These are phyloP conservation scores for Schizophyllum amplum DNA, from an alignment of 1,284 basidiomycete genomes.

Conservation along the genomic window DNA sequence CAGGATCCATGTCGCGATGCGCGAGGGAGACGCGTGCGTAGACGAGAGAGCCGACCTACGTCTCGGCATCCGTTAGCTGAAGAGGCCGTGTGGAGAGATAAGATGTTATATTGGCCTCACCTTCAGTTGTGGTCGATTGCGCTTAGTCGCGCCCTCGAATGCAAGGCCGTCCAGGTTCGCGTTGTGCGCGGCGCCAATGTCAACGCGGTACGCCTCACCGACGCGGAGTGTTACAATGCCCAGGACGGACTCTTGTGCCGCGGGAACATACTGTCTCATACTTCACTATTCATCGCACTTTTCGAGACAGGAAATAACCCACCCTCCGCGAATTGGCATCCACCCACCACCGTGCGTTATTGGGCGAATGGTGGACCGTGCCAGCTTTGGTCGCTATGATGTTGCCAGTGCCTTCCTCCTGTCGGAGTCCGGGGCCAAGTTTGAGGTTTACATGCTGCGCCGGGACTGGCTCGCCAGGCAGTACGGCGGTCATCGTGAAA, in stretches of 20 bases:
- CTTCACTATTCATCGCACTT: background rate
- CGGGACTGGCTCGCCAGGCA: constrained; percentile 63
- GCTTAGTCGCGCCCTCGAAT: constrained; percentile 81
- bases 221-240: constrained; percentile 63
- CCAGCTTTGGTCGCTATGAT: constrained; percentile 56
- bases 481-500: constrained; percentile 22
- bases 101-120: constrained; percentile 34
- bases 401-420: constrained; percentile 15
- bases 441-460: constrained; percentile 71
- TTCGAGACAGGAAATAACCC: constrained; percentile 20
- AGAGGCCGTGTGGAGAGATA: background rate
- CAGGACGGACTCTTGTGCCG: constrained; percentile 72
- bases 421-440: constrained; percentile 64
- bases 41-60: constrained; percentile 69
- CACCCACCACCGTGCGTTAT: constrained; percentile 74
- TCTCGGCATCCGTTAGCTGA: background rate
- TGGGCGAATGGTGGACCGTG: constrained; percentile 56
- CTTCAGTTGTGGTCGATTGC: constrained; percentile 80
- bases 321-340: constrained; percentile 71
- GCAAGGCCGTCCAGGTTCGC: constrained; percentile 75
- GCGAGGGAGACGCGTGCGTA: constrained; percentile 81
- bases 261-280: constrained; percentile 66
- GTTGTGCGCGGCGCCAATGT: constrained; percentile 73
- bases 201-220: constrained; percentile 77
- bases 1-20: constrained; percentile 86